Conservation (phyloP, 176 grass and related monocot genomes). For the Raddia guianensis region DNA sequence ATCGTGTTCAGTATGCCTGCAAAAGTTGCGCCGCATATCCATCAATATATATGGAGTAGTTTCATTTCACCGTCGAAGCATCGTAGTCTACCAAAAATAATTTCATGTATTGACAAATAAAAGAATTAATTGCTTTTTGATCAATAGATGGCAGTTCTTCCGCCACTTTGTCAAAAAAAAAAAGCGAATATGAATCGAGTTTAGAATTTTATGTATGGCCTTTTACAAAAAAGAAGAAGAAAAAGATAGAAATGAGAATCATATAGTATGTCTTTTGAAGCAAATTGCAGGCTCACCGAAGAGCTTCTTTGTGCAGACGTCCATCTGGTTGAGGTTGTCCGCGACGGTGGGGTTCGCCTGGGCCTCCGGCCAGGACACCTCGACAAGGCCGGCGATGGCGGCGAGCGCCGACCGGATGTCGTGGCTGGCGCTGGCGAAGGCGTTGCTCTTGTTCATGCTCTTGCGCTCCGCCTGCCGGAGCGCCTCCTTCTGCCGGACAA, state of each 20-base stretch:
- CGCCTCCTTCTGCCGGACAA: slow-evolving; percentile 63
- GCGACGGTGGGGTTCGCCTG: slow-evolving; percentile 30
- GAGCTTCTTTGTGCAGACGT: slow-evolving; percentile 57
- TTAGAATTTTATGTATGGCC: not conserved
- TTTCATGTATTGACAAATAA: not conserved
- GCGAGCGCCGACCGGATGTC: slow-evolving; percentile 64
- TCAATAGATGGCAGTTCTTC: too few species aligned
- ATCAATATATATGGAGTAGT: not conserved
- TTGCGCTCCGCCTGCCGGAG: slow-evolving; percentile 78
- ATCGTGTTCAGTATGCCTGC: slow-evolving; percentile 77
- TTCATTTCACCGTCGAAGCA: not conserved
- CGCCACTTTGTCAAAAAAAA: too few species aligned
- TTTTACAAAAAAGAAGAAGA: too few species aligned
- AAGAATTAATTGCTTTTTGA: too few species aligned
- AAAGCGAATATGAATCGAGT: too few species aligned
- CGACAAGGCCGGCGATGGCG: slow-evolving; percentile 50
- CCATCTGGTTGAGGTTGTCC: slow-evolving; percentile 56
- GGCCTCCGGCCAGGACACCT: slow-evolving; percentile 42
- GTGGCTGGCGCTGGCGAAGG: slow-evolving; percentile 70
- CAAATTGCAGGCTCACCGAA: slow-evolving; percentile 46
- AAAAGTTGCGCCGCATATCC: slow-evolving; percentile 1
- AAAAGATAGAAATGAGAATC: not conserved
- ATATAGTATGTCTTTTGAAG: not conserved
- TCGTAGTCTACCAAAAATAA: not conserved
- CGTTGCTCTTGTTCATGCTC: slow-evolving; percentile 93